Evolutionary conservation across 768 basidiomycete genomes (phyloP).

Genomic region (Xerocomellus intermedius): DNA sequence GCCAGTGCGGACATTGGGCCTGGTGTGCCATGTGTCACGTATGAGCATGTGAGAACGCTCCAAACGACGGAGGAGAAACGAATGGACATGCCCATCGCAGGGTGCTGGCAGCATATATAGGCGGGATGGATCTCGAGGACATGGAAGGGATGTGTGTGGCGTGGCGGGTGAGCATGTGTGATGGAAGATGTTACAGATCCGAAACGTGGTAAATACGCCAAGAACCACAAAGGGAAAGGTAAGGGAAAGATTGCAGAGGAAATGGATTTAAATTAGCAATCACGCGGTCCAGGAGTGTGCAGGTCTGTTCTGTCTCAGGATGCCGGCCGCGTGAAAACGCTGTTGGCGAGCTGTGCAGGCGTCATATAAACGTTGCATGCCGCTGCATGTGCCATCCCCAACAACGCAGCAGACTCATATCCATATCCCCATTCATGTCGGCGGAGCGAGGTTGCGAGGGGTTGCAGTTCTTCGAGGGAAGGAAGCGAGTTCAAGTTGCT

Average conservation of each 20-base stretch:
- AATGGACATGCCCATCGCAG: neutral
- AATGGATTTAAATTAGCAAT: conserved; percentile 3
- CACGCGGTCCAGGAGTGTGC: neutral
- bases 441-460: neutral
- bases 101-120: neutral
- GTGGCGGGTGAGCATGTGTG: neutral
- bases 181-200: conserved; percentile 11
- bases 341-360: conserved; percentile 18
- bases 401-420: neutral
- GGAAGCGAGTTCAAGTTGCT: no score
- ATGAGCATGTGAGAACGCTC: conserved; percentile 10
- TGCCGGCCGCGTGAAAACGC: conserved; percentile 23
- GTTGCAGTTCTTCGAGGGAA: no score
- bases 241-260: neutral
- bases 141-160: conserved; percentile 6
- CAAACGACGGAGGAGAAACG: neutral
- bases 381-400: neutral
- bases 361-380: conserved; percentile 12
- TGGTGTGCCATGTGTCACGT: conserved; percentile 13
- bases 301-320: conserved; percentile 11
- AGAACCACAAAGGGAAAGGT: conserved; percentile 12
- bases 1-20: conserved; percentile 11
- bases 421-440: neutral
- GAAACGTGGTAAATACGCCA: conserved; percentile 16
- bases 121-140: neutral